phyloP scores from a whole-genome alignment of 768 basidiomycete species.

The Boletus vinaceobasis region DNA sequence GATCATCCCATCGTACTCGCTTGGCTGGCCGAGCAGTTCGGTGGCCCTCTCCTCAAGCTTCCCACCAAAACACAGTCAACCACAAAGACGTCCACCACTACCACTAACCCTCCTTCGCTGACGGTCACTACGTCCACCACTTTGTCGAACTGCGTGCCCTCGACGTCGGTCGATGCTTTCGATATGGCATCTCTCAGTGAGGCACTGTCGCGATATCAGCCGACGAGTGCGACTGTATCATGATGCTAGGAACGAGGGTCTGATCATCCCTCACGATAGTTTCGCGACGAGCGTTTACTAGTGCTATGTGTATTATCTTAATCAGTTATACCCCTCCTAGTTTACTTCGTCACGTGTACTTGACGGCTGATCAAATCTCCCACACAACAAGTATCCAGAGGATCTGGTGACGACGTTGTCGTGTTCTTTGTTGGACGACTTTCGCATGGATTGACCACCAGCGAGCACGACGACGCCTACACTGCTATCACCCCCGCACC shows the following conservation, averaged over 20 bases:
- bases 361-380: constrained; percentile 1
- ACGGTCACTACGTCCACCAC: constrained; percentile 10
- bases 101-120: constrained; percentile 8
- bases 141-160: constrained; percentile 1
- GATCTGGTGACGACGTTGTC: background rate
- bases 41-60: constrained; percentile 11
- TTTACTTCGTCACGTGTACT: constrained; percentile 9
- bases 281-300: background rate
- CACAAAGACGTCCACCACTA: constrained; percentile 1
- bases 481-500: background rate
- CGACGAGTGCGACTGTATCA: constrained; percentile 9
- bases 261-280: constrained; percentile 1
- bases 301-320: constrained; percentile 3
- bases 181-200: constrained; percentile 24
- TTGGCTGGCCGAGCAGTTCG: constrained; percentile 34
- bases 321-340: constrained; percentile 7
- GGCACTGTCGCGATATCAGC: constrained; percentile 27
- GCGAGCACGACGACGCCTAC: background rate
- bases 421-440: background rate
- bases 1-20: constrained; percentile 39
- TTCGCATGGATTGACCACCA: background rate
- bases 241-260: background rate
- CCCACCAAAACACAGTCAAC: constrained; percentile 12
- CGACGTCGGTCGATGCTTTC: constrained; percentile 17
- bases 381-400: background rate